Base-by-base conservation (phyloP, 768 basidiomycete species). In the Mycena olivaceomarginata region DNA sequence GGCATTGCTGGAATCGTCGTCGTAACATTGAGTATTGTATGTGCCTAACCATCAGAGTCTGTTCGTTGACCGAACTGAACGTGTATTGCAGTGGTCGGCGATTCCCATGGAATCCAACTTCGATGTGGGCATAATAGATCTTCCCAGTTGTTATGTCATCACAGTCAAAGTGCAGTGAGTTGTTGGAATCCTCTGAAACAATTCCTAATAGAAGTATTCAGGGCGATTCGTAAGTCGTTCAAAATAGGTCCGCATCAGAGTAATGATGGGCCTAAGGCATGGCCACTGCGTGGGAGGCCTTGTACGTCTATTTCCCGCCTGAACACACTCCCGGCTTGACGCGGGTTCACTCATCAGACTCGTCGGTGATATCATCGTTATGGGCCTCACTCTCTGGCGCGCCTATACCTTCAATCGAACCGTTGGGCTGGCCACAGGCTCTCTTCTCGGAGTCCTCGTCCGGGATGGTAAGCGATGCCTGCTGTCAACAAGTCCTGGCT, bases 141-240 rank as follows among this genome's bases (percentile, higher is more conserved):
- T 41, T n/a, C 40, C 62, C 20, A 41, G 62, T 41, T 63, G 62
- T 63, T 41, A 63, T 63, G 62, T 63, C 40, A 40, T 63, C 62
- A 41, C 62, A 63, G 39, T 40, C 62, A 63, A 41, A 63, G 62
- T 20, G 40, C 37, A 40, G 40, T 63, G 39, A 41, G 37, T 41
- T 63, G 5, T 63, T n/a, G 43, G 22, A 66, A 51, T 66, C 25
- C 31, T 66, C 65, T 13, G 43, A 25, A 37, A 46, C 12, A 25
- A 51, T 45, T 37, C 45, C 65, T 46, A 66, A 46, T 66, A 31
- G 15, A 31, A 66, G 43, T 37, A 56, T 16, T 66, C 65, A 66
- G 65, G 45, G 65, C 65, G 43, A 66, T 66, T 66, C 65, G 65
- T 66, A 13, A 66, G 65, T 66, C 46, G n/a, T 46, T 66, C 22